Base-by-base conservation (phyloP, 2,329 filamentous ascomycete genomes). In the Magnaporthiopsis incrustans region DNA sequence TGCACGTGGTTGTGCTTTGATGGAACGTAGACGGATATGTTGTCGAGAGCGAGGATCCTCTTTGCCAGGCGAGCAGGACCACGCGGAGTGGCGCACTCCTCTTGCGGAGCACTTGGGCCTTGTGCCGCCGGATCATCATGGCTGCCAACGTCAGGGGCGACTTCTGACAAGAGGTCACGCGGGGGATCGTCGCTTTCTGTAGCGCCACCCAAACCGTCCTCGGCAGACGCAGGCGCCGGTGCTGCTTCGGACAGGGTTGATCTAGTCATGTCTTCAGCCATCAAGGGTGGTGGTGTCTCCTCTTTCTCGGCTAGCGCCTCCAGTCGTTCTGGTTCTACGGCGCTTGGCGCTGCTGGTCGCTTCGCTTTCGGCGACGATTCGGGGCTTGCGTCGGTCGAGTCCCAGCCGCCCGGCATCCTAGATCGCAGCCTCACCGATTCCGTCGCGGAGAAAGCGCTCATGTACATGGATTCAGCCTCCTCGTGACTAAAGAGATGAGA, bases 391-490 rank as follows among this genome's bases (percentile, higher is more conserved):
- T 73, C 68, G 18, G 78, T 77, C 0, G 76, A 75, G 63, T 77
- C 80, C 83, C 83, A 85, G 6, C 76, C 76, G 7, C 83, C 83
- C 2, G 83, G 83, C 78, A 85, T 85, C 4, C 69, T 67, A 26
- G 68, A 68, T 22, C 62, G 70, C 25, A 72, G 53, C 57, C 70
- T 70, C 12, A 75, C 72, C 2, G 72, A 71, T 44, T 76, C 73
- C 2, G 75, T 73, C 32, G 82, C 76, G 2, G 86, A 88, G 62
- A 89, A 83, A 1, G 86, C 86, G 67, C 86, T 94, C 87, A 92
- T 88, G 70, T 95, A 96, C 87, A 96, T 90, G 73, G 91, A 95
- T 71, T 91, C 87, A 0, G 90, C 90, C 67, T 94, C 90, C 66
- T 92, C 89, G 65, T 92, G 89, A 50, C 85, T 91, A 70, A 90